Conservation (phyloP, 768 basidiomycete genomes). For the Leccinum variicolor region DNA sequence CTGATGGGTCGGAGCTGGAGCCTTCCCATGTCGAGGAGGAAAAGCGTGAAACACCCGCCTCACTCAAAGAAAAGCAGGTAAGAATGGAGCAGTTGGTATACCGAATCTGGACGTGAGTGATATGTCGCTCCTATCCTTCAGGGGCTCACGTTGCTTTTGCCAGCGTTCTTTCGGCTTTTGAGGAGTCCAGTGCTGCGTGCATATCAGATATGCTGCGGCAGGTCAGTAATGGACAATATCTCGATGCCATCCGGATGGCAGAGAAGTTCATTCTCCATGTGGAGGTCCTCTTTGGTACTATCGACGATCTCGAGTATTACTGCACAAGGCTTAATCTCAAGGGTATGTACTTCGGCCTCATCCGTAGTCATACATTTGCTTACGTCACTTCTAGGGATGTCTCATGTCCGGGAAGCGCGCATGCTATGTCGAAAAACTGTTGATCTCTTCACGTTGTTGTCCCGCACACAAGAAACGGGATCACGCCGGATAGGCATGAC, state of each 20-base stretch:
- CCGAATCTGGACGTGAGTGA: conserved; percentile 95
- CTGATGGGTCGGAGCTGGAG: conserved; percentile 49
- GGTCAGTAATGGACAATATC: conserved; percentile 94
- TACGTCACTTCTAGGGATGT: conserved; percentile 66
- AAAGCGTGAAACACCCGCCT: conserved; percentile 65
- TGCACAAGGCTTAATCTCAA: conserved; percentile 78
- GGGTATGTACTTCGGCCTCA: conserved; percentile 50
- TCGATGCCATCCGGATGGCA: conserved; percentile 97
- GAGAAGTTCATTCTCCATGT: conserved; percentile 99
- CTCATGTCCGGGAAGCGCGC: conserved; percentile 95
- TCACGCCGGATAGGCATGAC: conserved; percentile 93
- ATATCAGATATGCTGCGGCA: conserved; percentile 98
- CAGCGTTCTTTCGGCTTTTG: conserved; percentile 93
- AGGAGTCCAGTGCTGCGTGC: conserved; percentile 98
- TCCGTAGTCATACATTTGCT: conserved; percentile 3
- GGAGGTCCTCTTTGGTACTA: conserved; percentile 94
- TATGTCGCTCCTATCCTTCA: background rate
- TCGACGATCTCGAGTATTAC: conserved; percentile 92
- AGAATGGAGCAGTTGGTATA: conserved; percentile 97
- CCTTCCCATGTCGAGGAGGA: conserved; percentile 76
- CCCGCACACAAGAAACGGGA: conserved; percentile 92
- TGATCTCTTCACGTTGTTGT: conserved; percentile 93
- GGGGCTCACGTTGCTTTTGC: conserved; percentile 10
- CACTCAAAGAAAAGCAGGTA: conserved; percentile 86
- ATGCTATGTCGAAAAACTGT: conserved; percentile 99